Evolutionary conservation across 257 asterid species (phyloP), one percentile per base, ranked within the genome.

Genomic region (Vinca minor): DNA sequence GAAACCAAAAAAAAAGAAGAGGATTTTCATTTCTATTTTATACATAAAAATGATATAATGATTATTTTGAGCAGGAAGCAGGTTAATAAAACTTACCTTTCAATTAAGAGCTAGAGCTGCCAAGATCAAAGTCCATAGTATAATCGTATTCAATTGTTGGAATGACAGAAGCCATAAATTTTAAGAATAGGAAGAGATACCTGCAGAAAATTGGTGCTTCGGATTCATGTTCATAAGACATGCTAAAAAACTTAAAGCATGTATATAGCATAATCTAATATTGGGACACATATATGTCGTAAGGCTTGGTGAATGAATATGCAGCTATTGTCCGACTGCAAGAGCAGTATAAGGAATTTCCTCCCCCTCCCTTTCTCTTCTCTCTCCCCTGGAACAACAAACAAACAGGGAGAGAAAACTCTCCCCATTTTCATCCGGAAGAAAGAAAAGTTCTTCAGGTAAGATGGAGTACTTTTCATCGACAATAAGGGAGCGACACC

Each of bases 71-170:
- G 8, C 32, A 23, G 34, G 34, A 0, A 31, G 3, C 25, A 42
- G 53, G 25, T 31, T 31, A 17, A 17, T 4, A 26, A 67, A 44
- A 52, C 28, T 52, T 52, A 72, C 77, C 60, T 62, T 53, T 28
- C 34, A 25, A 54, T 60, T 69, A 79, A 47, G 70, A 52, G 72
- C 81, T 69, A 32, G 92, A 80, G 85, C 98, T 83, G 55, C 98
- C 96, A 59, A 89, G 83, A 77, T 91, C 95, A 64, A 91, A 91
- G 90, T 88, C 98, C 96, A 91, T 84, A 34, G 98, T 91, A 77
- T 91, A 84, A 76, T 91, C 98, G 65, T 91, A 91, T 73, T 91
- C 98, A 55, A 91, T 91, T 49, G 98, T 91, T 57, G 98, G 98
- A 69, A 91, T 91, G 45, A 88, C 95, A 18, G 98, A 91, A 13